Evolutionary conservation across 2,329 filamentous ascomycete species (phyloP), one percentile per base, ranked within the genome.

Genomic region (Calonectria hawksworthii): DNA sequence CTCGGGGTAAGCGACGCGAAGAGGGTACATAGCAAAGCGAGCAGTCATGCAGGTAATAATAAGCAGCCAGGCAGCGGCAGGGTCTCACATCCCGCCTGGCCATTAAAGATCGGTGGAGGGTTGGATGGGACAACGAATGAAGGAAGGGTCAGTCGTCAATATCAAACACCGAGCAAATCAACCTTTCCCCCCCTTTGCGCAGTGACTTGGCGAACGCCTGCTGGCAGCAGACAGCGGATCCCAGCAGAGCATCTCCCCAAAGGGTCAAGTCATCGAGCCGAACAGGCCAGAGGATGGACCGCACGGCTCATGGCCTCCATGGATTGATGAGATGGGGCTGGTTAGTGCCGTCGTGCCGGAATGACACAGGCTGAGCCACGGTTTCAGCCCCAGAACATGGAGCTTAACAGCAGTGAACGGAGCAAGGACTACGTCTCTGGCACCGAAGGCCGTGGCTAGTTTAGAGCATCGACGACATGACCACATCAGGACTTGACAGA

Each of bases 351-450:
- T 77, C 74, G 59, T 74, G 71, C 65, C 72, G 74, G 73, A 72
- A 78, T 76, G 76, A 76, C 68, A 77, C 68, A 75, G 67, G 74
- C 78, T 74, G 76, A 81, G 77, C 79, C 77, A 79, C 72, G 76
- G 77, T 80, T 80, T 81, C 80, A 80, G 76, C 73, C 76, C 72
- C 73, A 70, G 75, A 65, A 74, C 74, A 79, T 75, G 79, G 72
- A 77, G 63, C 52, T 68, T 44, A 34, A 65, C 74, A 64, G 59
- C 50, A 67, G 52, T 63, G 34, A 61, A 70, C 47, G 50, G 23
- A 50, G 67, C 38, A 69, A 72, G 70, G 61, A 80, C 59, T 70
- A 41, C 36, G 34, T 21, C 56, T 63, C 56, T 63, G 34, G 34
- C 56, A 41, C 23, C 8, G 30, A 28, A 63, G 36, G 34, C 56